Conservation (phyloP, 495 filamentous ascomycete species). For the Parathielavia appendiculata region DNA sequence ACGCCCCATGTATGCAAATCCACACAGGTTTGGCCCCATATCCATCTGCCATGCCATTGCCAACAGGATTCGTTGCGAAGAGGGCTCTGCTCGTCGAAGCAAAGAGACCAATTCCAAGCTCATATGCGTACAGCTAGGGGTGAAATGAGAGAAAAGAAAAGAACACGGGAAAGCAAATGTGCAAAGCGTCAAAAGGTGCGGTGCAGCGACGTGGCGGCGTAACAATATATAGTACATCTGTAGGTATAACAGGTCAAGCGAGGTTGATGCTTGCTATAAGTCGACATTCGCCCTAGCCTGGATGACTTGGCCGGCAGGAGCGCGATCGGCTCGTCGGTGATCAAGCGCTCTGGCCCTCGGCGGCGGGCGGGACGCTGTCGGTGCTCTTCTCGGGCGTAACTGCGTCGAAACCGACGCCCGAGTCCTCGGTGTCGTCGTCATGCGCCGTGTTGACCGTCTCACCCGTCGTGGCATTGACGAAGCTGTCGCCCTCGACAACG, state of each 20-base stretch:
- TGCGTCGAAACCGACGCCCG: neutral
- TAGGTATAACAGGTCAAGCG: neutral
- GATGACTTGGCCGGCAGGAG: neutral
- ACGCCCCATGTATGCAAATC: constrained; percentile 14
- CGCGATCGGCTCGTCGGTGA: neutral
- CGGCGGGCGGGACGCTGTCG: neutral
- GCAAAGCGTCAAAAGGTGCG: neutral
- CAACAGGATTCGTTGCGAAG: constrained; percentile 1
- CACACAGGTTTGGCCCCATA: neutral
- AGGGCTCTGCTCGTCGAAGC: neutral
- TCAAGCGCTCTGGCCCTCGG: neutral
- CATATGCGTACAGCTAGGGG: neutral
- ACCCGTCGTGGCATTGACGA: constrained; percentile 34
- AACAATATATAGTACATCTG: constrained; percentile 8
- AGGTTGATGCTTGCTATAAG: neutral
- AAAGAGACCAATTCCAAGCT: neutral
- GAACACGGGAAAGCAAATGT: constrained; percentile 1
- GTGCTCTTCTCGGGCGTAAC: neutral
- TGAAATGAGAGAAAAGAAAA: neutral
- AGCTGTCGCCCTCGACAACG: constrained; percentile 35
- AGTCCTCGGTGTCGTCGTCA: neutral
- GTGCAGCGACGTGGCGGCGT: constrained; percentile 3
- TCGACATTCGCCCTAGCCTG: neutral
- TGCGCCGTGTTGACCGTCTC: constrained; percentile 16
- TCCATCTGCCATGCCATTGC: constrained; percentile 5